phyloP scores from a whole-genome alignment of 176 grass and related monocot species.

The Juncus inflexus region DNA sequence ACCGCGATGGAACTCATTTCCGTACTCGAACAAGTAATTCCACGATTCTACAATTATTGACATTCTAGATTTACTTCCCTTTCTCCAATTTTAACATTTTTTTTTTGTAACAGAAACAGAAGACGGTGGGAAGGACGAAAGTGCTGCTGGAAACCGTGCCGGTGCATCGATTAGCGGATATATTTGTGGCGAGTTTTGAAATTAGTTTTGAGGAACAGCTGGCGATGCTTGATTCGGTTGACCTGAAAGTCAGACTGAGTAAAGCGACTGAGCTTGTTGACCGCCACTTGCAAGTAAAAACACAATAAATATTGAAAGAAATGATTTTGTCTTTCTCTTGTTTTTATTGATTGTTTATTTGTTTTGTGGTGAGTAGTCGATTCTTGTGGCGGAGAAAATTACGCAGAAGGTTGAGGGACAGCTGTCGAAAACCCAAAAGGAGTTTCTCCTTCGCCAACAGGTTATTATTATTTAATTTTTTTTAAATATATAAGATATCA shows the following conservation, averaged over 20 bases:
- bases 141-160: conserved; percentile 95
- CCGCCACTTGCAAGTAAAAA: conserved; percentile 79
- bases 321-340: conserved; percentile 8
- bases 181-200: conserved; percentile 99
- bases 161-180: conserved; percentile 92
- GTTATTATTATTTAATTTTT: conserved; percentile 31
- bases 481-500: too few relatives aligned
- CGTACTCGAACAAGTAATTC: conserved; percentile 84
- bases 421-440: conserved; percentile 91
- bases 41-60: neutral
- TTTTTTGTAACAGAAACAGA: conserved; percentile 75
- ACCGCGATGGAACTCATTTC: conserved; percentile 98
- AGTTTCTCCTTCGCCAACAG: conserved; percentile 95
- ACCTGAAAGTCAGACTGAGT: conserved; percentile 88
- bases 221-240: conserved; percentile 93
- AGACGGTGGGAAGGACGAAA: conserved; percentile 90
- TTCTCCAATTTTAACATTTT: neutral
- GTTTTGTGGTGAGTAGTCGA: conserved; percentile 57
- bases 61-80: neutral
- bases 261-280: conserved; percentile 96
- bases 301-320: conserved; percentile 18
- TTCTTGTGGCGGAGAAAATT: conserved; percentile 98
- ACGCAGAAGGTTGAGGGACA: conserved; percentile 99
- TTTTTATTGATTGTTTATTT: conserved; percentile 9
- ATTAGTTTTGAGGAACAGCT: conserved; percentile 99